Base-by-base conservation (phyloP, 2,329 filamentous ascomycete genomes). In the Colletotrichum euphorbiae region DNA sequence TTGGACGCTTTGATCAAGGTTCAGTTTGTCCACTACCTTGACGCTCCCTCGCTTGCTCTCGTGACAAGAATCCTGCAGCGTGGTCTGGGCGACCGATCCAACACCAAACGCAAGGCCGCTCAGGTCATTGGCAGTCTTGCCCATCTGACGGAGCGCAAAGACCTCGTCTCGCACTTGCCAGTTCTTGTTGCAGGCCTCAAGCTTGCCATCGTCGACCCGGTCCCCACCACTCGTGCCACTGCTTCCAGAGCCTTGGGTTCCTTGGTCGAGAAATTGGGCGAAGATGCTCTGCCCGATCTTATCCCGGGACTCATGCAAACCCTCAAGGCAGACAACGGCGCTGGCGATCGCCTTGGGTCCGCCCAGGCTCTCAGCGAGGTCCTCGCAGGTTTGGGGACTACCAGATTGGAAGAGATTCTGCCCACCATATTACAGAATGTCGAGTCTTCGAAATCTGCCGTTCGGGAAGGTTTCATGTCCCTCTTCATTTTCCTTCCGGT, bases 381-480 rank as follows among this genome's bases (percentile, higher is more conserved):
- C 28, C 90, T 99, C 73, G 96, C 96, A 54, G 97, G 96, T 71
- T 85, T 99, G 74, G 96, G 97, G 72, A 99, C 96, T 1, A 88
- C 91, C 57, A 92, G 96, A 73, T 83, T 99, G 73, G 96, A 99
- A 79, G 97, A 99, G 80, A 98, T 94, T 5, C 84, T 99, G 51
- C 97, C 96, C 43, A 98, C 95, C 12, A 97, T 99, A 73, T 82
- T 99, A 45, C 95, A 98, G 75, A 99, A 99, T 75, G 95, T 97
- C 72, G 90, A 93, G 73, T 98, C 95, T 74, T 89, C 91, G 73
- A 98, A 97, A 80, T 79, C 96, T 17, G 90, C 94, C 62, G 93
- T 99, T 71, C 90, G 96, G 74, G 96, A 99, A 84, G 96, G 96
- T 51, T 99, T 99, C 83, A 99, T 99, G 96, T 98, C 96, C 7